These are phyloP conservation scores for Mucuna pruriens DNA, from an alignment of 306 rosid species.

Conservation along the genomic window DNA sequence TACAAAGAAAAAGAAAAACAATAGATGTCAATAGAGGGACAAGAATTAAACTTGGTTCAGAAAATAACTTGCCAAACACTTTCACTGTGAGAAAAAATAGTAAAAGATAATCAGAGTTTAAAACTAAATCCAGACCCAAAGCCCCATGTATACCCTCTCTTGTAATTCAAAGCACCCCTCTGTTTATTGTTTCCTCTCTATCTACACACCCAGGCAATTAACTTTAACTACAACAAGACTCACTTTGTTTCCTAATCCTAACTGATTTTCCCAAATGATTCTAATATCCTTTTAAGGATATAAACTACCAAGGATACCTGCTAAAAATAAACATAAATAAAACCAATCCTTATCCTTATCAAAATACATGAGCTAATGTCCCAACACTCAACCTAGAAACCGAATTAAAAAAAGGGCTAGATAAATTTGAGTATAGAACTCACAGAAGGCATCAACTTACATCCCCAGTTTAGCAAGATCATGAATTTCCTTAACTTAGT, in stretches of 20 bases:
- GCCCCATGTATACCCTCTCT: neutral
- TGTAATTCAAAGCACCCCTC: too few species aligned
- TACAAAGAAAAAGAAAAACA: neutral
- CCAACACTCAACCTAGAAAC: neutral
- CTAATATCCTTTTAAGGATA: neutral
- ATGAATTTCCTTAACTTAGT: neutral
- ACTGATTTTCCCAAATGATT: neutral
- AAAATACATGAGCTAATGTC: neutral
- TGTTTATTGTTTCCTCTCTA: too few species aligned
- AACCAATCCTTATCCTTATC: neutral
- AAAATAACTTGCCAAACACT: neutral
- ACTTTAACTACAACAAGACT: too few species aligned
- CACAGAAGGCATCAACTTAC: neutral
- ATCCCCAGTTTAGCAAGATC: conserved; percentile 3
- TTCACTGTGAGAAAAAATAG: neutral
- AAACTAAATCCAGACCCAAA: neutral
- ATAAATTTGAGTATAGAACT: neutral
- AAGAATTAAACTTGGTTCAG: neutral
- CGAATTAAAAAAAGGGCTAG: neutral
- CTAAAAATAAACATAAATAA: neutral
- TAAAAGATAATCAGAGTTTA: neutral
- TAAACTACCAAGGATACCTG: neutral
- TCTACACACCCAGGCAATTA: too few species aligned
- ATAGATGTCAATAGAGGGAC: neutral
- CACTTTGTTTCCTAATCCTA: neutral